Percentiles rank a stretch among this genome's conserved stretches.
These are phyloP conservation scores for Scheffersomyces titani DNA, from an alignment of 1,139 yeast species.

Conservation along the genomic window DNA sequence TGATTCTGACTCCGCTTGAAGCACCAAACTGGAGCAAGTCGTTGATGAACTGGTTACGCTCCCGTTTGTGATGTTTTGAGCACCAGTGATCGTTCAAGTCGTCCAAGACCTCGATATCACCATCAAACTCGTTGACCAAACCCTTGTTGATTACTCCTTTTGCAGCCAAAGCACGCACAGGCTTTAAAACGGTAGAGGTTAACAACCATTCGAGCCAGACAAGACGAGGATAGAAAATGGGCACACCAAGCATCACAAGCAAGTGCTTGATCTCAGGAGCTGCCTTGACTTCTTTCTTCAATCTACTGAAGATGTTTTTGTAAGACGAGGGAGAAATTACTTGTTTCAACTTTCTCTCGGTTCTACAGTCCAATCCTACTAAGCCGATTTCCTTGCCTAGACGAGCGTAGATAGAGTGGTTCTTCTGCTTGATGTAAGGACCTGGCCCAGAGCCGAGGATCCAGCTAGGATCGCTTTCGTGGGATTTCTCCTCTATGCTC, in stretches of 20 bases:
- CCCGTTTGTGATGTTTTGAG: slow-evolving; percentile 76
- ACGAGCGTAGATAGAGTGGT: slow-evolving; percentile 69
- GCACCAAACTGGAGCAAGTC: slow-evolving; percentile 66
- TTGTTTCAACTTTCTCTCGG: slow-evolving; percentile 72
- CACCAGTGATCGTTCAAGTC: slow-evolving; percentile 98
- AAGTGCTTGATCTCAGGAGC: slow-evolving; percentile 70
- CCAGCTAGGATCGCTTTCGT: slow-evolving; percentile 58
- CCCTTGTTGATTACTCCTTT: slow-evolving; percentile 68
- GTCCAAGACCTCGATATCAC: slow-evolving; percentile 84
- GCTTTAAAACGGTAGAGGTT: slow-evolving; percentile 60
- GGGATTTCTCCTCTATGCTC: slow-evolving; percentile 43
- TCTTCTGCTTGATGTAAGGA: slow-evolving; percentile 62
- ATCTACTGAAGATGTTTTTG: slow-evolving; percentile 56
- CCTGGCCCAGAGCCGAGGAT: slow-evolving; percentile 54
- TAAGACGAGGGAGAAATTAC: slow-evolving; percentile 63
- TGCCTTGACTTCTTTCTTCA: slow-evolving; percentile 51
- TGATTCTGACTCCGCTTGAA: slow-evolving; percentile 64
- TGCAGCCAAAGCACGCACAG: slow-evolving; percentile 67
- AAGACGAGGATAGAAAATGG: slow-evolving; percentile 89
- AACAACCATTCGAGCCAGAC: slow-evolving; percentile 85
- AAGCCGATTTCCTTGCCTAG: slow-evolving; percentile 74
- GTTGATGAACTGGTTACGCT: slow-evolving; percentile 64
- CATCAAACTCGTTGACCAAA: slow-evolving; percentile 86
- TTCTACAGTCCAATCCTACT: slow-evolving; percentile 87
- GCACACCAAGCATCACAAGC: slow-evolving; percentile 85